Percentiles rank a stretch among this genome's conserved stretches.
These are phyloP conservation scores for Lactuca sativa DNA, from an alignment of 129 eudicot genomes.

Conservation along the genomic window DNA sequence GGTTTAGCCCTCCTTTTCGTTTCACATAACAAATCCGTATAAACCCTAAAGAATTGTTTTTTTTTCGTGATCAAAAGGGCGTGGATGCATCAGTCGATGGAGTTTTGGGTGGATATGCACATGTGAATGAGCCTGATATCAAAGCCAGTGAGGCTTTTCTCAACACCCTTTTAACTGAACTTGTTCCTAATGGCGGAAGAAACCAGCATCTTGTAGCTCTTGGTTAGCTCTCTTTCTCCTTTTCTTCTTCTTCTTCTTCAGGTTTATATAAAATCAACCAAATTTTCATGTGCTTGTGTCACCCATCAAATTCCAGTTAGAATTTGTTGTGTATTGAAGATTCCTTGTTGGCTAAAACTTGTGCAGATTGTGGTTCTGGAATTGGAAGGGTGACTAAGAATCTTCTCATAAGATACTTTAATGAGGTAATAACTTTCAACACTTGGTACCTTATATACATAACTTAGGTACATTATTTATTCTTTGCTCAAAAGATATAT, in stretches of 20 bases:
- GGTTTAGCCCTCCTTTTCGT: neutral
- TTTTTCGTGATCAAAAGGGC: slow-evolving; percentile 49
- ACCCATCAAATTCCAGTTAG: slow-evolving; percentile 9
- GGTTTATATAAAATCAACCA: neutral
- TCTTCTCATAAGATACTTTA: slow-evolving; percentile 91
- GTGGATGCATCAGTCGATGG: slow-evolving; percentile 95
- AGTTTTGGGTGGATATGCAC: slow-evolving; percentile 89
- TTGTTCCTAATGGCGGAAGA: slow-evolving; percentile 49
- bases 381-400: slow-evolving; percentile 93
- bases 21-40: neutral
- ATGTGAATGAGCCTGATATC: slow-evolving; percentile 83
- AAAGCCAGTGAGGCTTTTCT: slow-evolving; percentile 73
- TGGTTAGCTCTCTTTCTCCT: slow-evolving; percentile 44
- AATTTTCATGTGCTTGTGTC: neutral
- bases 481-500: neutral
- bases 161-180: slow-evolving; percentile 51
- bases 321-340: slow-evolving; percentile 13
- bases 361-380: slow-evolving; percentile 97
- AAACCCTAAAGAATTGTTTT: neutral
- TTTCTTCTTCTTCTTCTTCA: slow-evolving; percentile 3
- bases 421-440: slow-evolving; percentile 53
- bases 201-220: slow-evolving; percentile 83
- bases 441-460: slow-evolving; percentile 2
- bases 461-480: neutral
- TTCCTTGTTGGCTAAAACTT: slow-evolving; percentile 18